A percentile compares a stretch with the other conserved stretches of the same genome.
Evolutionary conservation across 1,284 basidiomycete species (phyloP).

Genomic region (Flammula alnicola): DNA sequence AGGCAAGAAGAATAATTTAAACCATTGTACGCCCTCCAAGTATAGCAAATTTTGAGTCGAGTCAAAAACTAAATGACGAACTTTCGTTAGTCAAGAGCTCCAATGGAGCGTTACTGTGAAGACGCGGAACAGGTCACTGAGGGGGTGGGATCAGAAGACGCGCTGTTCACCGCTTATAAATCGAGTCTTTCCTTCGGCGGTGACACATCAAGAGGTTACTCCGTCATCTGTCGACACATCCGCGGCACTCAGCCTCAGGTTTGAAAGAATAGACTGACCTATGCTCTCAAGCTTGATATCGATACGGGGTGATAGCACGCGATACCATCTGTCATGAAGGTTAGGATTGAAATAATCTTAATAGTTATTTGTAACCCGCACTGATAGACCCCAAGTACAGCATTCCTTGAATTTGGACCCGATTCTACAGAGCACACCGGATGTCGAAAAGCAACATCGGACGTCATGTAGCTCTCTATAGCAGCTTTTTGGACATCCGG

Average conservation of each 20-base stretch:
- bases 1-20: slow-evolving; percentile 55
- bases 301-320: slow-evolving; percentile 56
- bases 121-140: too few species aligned
- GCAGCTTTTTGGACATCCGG: slow-evolving; percentile 55
- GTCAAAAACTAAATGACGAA: too few species aligned
- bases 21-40: slow-evolving; percentile 54
- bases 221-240: too few species aligned
- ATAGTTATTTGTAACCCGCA: slow-evolving; percentile 24
- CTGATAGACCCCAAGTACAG: slow-evolving; percentile 59
- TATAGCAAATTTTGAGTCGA: slow-evolving; percentile 40
- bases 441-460: slow-evolving; percentile 57
- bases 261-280: too few species aligned
- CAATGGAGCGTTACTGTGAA: too few species aligned
- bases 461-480: slow-evolving; percentile 51
- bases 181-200: too few species aligned
- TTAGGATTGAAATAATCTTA: not conserved
- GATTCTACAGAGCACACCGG: slow-evolving; percentile 53
- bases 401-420: slow-evolving; percentile 50
- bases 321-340: slow-evolving; percentile 54
- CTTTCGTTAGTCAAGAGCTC: too few species aligned
- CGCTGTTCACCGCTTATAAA: too few species aligned
- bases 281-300: slow-evolving; percentile 46
- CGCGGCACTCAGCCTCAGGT: too few species aligned
- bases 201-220: too few species aligned
- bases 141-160: too few species aligned